Base-by-base conservation (phyloP, 768 basidiomycete species). In the Trichaptum fuscoviolaceum region DNA sequence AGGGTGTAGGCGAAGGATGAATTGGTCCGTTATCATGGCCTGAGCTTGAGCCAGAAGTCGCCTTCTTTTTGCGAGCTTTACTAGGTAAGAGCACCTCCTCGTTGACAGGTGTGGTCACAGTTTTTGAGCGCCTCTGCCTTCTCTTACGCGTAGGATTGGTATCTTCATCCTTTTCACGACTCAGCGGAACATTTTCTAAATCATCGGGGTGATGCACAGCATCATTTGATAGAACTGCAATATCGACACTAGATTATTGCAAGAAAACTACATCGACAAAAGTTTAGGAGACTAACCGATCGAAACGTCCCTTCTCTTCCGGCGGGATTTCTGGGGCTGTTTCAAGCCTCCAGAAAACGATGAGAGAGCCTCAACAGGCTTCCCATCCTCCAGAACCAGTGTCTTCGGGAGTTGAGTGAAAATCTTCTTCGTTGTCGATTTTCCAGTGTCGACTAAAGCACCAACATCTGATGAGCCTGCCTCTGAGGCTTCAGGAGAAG, bases 371-470 rank as follows among this genome's bases (percentile, higher is more conserved):
- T 52, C 42, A 20, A 52, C 42, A 2, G 42, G 42, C 12, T 12
- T 52, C 42, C 42, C 42, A 20, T 52, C 42, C 2, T 52, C 42
- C 42, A 52, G 42, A 25, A 80, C 63, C 70, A 76, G 82, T 35
- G 73, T 70, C 25, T 78, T 77, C 15, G 91, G 91, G 6, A 93
- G 80, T 27, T 91, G 88, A 20, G 78, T 73, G 63, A 81, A 83
- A 57, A 79, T 83, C 73, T 88, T 92, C 68, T 74, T 82, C 0
- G 81, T 84, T 20, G 2, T 20, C 12, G 42, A 52, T 52, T 52
- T 52, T 12, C 42, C 42, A 5, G 42, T 15, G 42, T 20, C 12
- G 20, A 52, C 42, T 15, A 52, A 52, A 15, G 10, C 3, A 12
- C 42, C 42, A 52, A 6, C 42, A 52, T 30, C 30, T 30, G 30